A percentile compares a stretch with the other conserved stretches of the same genome.
Conservation (phyloP, 2,329 filamentous ascomycete genomes). For the Aspergillus aculeatus region DNA sequence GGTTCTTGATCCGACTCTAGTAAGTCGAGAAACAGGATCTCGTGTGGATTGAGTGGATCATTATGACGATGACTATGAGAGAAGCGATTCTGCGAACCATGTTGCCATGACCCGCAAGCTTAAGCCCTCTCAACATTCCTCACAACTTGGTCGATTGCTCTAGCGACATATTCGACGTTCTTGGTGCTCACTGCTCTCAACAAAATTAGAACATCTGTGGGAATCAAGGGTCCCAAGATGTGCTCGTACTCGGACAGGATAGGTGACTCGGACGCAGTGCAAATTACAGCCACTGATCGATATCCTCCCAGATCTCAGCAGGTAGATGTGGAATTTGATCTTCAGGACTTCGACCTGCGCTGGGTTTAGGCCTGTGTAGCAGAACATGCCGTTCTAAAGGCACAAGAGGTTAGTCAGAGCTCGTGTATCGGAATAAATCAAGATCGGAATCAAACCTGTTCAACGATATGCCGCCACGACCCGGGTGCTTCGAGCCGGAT, state of each 20-base stretch:
- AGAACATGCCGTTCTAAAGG: conserved; percentile 78
- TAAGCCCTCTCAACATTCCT: conserved; percentile 30
- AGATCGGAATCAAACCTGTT: conserved; percentile 64
- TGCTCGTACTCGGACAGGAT: too few species aligned
- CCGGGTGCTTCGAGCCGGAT: conserved; percentile 83
- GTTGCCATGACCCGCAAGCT: not conserved
- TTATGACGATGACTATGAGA: too few species aligned
- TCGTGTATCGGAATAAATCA: not conserved
- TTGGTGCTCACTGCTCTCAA: conserved; percentile 35
- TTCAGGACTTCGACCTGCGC: conserved; percentile 44
- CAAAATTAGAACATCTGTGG: not conserved
- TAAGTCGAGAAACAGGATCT: too few species aligned
- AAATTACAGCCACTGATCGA: conserved; percentile 42
- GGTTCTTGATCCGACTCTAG: not conserved
- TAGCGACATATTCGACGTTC: conserved; percentile 36
- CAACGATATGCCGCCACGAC: conserved; percentile 95
- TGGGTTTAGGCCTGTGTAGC: conserved; percentile 60
- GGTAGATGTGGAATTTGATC: conserved; percentile 45
- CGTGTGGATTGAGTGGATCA: too few species aligned
- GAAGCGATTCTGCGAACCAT: not conserved
- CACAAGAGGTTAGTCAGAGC: not conserved
- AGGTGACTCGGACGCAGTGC: not conserved
- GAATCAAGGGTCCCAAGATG: not conserved
- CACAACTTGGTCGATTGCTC: conserved; percentile 21
- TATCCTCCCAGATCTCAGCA: conserved; percentile 41